Conservation (phyloP, 2,329 filamentous ascomycete genomes). For the Sordariomycetes sp. region DNA sequence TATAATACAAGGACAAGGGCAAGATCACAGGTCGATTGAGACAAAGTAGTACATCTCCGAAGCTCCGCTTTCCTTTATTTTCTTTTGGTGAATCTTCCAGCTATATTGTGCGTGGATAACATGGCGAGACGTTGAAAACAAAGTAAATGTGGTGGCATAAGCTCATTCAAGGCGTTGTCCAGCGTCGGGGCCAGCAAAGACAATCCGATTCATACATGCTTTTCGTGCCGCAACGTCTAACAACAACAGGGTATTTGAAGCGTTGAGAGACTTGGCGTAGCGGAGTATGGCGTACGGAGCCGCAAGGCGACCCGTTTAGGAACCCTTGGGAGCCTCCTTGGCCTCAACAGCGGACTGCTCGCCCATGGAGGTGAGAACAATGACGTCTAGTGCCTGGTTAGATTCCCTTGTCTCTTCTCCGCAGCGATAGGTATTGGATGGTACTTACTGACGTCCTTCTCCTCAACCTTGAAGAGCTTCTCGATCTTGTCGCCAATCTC, state of each 20-base stretch:
- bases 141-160: conserved; percentile 3
- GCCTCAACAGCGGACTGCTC: conserved; percentile 87
- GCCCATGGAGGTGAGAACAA: conserved; percentile 91
- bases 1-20: too few relatives aligned
- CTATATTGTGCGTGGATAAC: conserved; percentile 4
- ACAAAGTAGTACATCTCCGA: conserved; percentile 3
- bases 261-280: too few relatives aligned
- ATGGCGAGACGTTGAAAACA: conserved; percentile 2
- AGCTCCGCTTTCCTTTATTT: conserved; percentile 10
- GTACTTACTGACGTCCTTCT: conserved; percentile 88
- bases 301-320: too few relatives aligned
- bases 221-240: too few relatives aligned
- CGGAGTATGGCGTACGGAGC: too few relatives aligned
- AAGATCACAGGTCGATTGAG: too few relatives aligned
- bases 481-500: conserved; percentile 82
- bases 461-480: conserved; percentile 70
- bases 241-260: too few relatives aligned
- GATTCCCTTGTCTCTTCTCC: conserved; percentile 12
- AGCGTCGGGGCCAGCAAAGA: background rate
- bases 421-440: background rate
- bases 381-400: conserved; percentile 57
- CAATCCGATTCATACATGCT: background rate
- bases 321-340: conserved; percentile 69
- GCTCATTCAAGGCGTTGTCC: conserved; percentile 4
- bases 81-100: conserved; percentile 5